These are phyloP conservation scores for Hydnum rufescens DNA, from an alignment of 768 basidiomycete species.

Conservation along the genomic window DNA sequence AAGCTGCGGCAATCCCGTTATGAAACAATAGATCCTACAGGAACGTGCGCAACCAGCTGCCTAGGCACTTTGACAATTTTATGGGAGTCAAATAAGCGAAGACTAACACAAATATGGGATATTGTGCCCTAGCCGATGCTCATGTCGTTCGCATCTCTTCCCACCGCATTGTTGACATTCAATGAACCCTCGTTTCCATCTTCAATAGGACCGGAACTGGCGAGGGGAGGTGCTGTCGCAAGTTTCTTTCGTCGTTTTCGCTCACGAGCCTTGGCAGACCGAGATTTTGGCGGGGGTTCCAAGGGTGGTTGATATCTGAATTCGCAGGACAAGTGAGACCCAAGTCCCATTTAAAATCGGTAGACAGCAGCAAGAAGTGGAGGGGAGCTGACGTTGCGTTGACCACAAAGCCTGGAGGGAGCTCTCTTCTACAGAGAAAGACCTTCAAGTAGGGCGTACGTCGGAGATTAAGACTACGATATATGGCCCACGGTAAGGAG, in stretches of 20 bases:
- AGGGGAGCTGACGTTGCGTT: not conserved
- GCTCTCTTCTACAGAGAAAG: slow-evolving; percentile 1
- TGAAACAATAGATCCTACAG: too few species aligned
- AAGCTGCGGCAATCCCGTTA: too few species aligned
- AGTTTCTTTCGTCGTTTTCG: not conserved
- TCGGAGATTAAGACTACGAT: slow-evolving; percentile 8
- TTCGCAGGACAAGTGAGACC: not conserved
- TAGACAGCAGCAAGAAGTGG: not conserved
- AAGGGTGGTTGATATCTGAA: not conserved
- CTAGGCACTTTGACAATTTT: too few species aligned
- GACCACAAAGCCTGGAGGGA: not conserved
- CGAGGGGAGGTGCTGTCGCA: not conserved
- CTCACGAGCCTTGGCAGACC: not conserved
- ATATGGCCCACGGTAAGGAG: not conserved
- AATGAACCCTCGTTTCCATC: not conserved
- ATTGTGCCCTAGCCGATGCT: too few species aligned
- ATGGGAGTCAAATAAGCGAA: too few species aligned
- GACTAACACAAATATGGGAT: too few species aligned
- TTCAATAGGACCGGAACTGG: not conserved
- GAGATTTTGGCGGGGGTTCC: not conserved
- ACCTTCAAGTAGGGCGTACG: slow-evolving; percentile 11
- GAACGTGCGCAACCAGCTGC: too few species aligned
- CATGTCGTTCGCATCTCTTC: too few species aligned
- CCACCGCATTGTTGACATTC: too few species aligned
- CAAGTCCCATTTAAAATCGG: not conserved